A percentile compares a stretch with the other conserved stretches of the same genome.
Conservation (phyloP, 495 filamentous ascomycete species). For the Clohesyomyces aquaticus region DNA sequence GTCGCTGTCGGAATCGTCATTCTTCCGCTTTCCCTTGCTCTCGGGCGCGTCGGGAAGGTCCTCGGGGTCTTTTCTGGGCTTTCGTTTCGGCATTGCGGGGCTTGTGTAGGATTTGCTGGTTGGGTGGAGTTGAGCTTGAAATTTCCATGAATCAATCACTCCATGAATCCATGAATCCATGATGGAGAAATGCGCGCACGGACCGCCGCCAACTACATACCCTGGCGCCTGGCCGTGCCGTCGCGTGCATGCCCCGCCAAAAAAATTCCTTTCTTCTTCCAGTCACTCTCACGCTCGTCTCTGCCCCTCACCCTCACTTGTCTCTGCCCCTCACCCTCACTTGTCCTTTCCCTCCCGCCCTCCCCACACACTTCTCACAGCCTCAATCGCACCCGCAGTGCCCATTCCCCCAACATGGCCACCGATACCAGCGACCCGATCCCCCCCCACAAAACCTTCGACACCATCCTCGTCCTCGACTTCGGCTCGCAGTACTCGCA, state of each 20-base stretch:
- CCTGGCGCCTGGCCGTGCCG: too few species aligned
- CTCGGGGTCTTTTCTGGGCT: constrained; percentile 32
- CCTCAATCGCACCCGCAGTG: constrained; percentile 2
- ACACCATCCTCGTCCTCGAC: constrained; percentile 69
- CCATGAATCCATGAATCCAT: too few species aligned
- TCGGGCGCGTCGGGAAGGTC: constrained; percentile 32
- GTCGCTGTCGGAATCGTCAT: constrained; percentile 38
- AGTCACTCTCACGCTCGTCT: not conserved
- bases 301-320: constrained; percentile 7
- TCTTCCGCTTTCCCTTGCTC: constrained; percentile 25
- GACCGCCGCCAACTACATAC: too few species aligned
- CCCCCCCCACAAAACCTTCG: constrained; percentile 61
- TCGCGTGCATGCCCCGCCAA: too few species aligned
- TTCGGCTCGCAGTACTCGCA: constrained; percentile 73
- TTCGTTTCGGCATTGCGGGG: constrained; percentile 41
- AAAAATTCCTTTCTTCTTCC: constrained; percentile 1
- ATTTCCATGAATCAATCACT: too few species aligned
- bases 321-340: not conserved
- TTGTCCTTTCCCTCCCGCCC: not conserved
- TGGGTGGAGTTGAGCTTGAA: not conserved
- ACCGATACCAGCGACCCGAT: constrained; percentile 46
- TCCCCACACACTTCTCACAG: constrained; percentile 1
- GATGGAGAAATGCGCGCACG: too few species aligned
- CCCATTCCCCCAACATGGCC: constrained; percentile 38
- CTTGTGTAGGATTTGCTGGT: constrained; percentile 6